Evolutionary conservation across 352 stramenopile species (phyloP), one percentile per base, ranked within the genome.

Genomic region (Phytophthora capsici): DNA sequence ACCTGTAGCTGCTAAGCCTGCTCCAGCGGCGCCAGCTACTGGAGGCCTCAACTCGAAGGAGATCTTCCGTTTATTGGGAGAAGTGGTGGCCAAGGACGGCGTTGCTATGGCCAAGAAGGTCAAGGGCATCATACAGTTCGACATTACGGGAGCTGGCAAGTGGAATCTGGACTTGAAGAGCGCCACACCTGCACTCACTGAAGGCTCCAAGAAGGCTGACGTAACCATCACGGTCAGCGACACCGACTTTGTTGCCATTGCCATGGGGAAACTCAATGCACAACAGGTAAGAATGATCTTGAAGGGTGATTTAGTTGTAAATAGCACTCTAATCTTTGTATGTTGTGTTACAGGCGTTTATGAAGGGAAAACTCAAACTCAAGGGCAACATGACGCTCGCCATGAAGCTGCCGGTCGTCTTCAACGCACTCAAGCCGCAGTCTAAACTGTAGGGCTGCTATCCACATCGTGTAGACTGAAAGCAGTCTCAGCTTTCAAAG

Each of bases 331-430:
- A 13, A 17, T 63, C 14, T 34, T 34, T 32, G 44, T 19, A 7
- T 47, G 13, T 5, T 56, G 23, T 75, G 85, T 46, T 49, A 16
- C 51, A 82, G 81, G 94, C 94, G n/a, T 98, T 98, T 71, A 97
- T 98, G 90, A 97, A 98, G 83, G 91, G 92, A 57, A 97, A 98
- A 70, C 78, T 98, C 48, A 98, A 98, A 71, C 86, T 98, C 47
- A 98, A 98, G 78, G 94, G 94, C 54, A 98, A 98, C 66, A 98
- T 98, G 94, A 82, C 80, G 54, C 80, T 98, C 32, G 94, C 94
- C 25, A 98, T 98, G 89, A 98, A 98, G 85, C 76, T 98, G n/a
- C 93, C 85, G 9, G 72, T 96, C 38, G 83, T 98, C 51, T 89
- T 98, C 53, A 93, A 91, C 72, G 91, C 91, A 25, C 89, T 97